These are phyloP conservation scores for Lepidium aucheri DNA, from an alignment of 345 rosid species.

Conservation along the genomic window DNA sequence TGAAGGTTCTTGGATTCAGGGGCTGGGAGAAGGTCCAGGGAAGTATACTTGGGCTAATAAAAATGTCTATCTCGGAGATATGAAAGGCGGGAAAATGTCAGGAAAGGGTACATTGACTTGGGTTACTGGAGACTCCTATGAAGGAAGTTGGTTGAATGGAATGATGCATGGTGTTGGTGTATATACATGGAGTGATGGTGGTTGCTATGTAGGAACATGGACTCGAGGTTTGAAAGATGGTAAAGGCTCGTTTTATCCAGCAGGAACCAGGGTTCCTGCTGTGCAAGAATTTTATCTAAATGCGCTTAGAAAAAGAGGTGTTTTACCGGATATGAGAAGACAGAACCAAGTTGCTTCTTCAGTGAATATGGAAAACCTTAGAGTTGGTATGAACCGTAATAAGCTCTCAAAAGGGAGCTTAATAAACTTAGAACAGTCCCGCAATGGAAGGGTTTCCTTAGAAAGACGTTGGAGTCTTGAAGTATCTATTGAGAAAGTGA, in stretches of 20 bases:
- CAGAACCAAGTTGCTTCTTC: conserved; percentile 65
- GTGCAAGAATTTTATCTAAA: conserved; percentile 66
- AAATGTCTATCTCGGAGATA: conserved; percentile 69
- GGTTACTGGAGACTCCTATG: conserved; percentile 74
- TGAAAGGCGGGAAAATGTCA: conserved; percentile 95
- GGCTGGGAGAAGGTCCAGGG: conserved; percentile 84
- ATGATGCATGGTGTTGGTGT: conserved; percentile 98
- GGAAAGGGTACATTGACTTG: conserved; percentile 89
- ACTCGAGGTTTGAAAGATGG: conserved; percentile 92
- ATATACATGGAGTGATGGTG: conserved; percentile 82
- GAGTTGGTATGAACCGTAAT: conserved; percentile 39
- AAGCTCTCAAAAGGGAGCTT: conserved; percentile 62
- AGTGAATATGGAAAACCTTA: conserved; percentile 52
- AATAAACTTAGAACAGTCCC: conserved; percentile 73
- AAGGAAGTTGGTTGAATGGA: conserved; percentile 88
- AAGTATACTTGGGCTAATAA: conserved; percentile 89
- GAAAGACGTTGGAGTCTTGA: conserved; percentile 98
- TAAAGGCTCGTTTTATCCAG: conserved; percentile 88
- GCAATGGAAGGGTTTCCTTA: conserved; percentile 56
- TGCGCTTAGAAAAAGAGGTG: conserved; percentile 80
- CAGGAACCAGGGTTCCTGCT: conserved; percentile 61
- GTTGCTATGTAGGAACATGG: conserved; percentile 94
- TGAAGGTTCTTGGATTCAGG: conserved; percentile 94
- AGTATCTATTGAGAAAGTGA: conserved; percentile 92
- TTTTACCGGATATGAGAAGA: conserved; percentile 73